Evolutionary conservation across 2,329 filamentous ascomycete species (phyloP).

Genomic region (Fusarium nanum): DNA sequence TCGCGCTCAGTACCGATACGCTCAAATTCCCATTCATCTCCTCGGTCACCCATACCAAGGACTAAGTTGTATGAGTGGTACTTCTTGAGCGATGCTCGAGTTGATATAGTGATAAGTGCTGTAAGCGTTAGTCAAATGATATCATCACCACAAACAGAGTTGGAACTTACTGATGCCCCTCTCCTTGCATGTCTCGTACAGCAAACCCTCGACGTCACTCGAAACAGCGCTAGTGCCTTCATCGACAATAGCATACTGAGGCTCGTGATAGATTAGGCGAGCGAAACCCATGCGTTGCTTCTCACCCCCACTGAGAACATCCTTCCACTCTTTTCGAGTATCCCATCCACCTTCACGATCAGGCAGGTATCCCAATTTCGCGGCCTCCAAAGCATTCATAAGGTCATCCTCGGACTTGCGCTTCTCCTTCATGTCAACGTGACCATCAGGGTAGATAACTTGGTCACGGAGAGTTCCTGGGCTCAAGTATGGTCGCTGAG

Average conservation of each 20-base stretch:
- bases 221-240: conserved; percentile 96
- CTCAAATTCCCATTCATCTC: conserved; percentile 92
- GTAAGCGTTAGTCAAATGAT: conserved; percentile 36
- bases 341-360: conserved; percentile 97
- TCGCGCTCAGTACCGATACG: conserved; percentile 93
- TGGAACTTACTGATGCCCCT: conserved; percentile 84
- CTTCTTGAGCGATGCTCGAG: conserved; percentile 91
- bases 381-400: conserved; percentile 81
- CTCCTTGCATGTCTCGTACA: conserved; percentile 94
- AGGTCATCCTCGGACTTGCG: conserved; percentile 83
- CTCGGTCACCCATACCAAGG: conserved; percentile 81
- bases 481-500: conserved; percentile 91
- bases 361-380: conserved; percentile 87
- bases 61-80: conserved; percentile 94
- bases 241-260: conserved; percentile 92
- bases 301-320: conserved; percentile 95
- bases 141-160: neutral
- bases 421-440: conserved; percentile 89
- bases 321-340: conserved; percentile 97
- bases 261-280: conserved; percentile 91
- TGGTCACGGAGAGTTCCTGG: conserved; percentile 95
- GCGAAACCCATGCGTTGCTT: conserved; percentile 97
- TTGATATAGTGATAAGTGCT: conserved; percentile 95
- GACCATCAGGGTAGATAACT: conserved; percentile 96
- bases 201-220: conserved; percentile 89